phyloP scores from a whole-genome alignment of 2,329 filamentous ascomycete genomes.

The Pseudohalonectria lignicola region DNA sequence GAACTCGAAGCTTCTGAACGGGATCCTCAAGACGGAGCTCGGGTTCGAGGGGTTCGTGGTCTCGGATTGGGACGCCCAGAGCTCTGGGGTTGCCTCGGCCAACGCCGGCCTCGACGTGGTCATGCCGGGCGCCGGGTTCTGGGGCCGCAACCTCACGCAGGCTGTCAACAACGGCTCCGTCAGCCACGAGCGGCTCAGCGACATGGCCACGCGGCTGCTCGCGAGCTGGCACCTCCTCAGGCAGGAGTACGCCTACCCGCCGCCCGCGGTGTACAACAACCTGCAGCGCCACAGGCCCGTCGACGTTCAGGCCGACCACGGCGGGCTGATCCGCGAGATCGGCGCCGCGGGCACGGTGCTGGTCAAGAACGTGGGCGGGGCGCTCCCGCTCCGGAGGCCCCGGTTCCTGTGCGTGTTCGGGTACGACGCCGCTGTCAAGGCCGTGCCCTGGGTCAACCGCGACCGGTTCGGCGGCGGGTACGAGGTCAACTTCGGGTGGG shows the following conservation, averaged over 20 bases:
- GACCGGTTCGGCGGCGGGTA: constrained; percentile 23
- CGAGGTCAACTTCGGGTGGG: constrained; percentile 35
- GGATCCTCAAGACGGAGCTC: constrained; percentile 51
- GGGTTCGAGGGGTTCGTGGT: constrained; percentile 60
- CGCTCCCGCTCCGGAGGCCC: constrained; percentile 33
- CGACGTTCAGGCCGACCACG: constrained; percentile 40
- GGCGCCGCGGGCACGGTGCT: constrained; percentile 46
- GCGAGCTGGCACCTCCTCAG: constrained; percentile 26
- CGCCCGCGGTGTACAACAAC: constrained; percentile 33
- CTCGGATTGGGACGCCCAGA: constrained; percentile 59
- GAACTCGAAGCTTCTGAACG: constrained; percentile 59
- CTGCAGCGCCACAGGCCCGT: constrained; percentile 53
- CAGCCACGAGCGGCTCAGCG: constrained; percentile 57
- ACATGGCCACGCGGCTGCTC: constrained; percentile 64
- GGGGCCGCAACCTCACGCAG: constrained; percentile 58
- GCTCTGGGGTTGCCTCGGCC: constrained; percentile 42
- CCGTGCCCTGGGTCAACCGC: constrained; percentile 34
- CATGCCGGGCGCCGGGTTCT: constrained; percentile 46
- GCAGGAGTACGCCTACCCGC: constrained; percentile 13
- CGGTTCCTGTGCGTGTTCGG: constrained; percentile 48
- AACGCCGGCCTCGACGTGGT: constrained; percentile 59
- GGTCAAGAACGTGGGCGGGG: constrained; percentile 52
- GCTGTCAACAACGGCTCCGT: constrained; percentile 71
- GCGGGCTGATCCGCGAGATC: constrained; percentile 35
- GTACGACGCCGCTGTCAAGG: constrained; percentile 45